These are phyloP conservation scores for Aspergillus leporis DNA, from an alignment of 495 filamentous ascomycete species.

Conservation along the genomic window DNA sequence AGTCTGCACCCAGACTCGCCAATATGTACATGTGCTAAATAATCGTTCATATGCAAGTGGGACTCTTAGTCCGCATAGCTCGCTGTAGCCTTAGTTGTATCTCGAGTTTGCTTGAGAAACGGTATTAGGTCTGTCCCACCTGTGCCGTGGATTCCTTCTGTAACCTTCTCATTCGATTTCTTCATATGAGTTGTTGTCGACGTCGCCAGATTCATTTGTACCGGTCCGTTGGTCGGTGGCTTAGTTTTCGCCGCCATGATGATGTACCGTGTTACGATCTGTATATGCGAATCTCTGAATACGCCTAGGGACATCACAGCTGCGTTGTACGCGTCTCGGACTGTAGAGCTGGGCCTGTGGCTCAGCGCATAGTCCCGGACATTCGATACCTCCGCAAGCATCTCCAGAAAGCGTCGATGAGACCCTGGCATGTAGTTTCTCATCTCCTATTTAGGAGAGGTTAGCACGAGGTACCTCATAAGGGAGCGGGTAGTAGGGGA, in stretches of 20 bases:
- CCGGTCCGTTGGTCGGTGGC: conserved; percentile 15
- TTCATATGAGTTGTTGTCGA: conserved; percentile 29
- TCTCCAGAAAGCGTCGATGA: conserved; percentile 81
- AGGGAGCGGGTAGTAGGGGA: no score
- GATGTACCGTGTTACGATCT: conserved; percentile 93
- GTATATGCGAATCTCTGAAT: conserved; percentile 89
- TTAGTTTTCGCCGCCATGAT: conserved; percentile 53
- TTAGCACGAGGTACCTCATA: background rate
- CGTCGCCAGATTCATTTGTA: conserved; percentile 32
- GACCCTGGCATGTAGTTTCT: conserved; percentile 94
- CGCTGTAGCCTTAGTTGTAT: conserved; percentile 64
- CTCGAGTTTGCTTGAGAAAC: conserved; percentile 87
- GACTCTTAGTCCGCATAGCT: conserved; percentile 22
- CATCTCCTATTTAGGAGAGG: conserved; percentile 66
- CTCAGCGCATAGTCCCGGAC: conserved; percentile 76
- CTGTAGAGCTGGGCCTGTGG: conserved; percentile 54
- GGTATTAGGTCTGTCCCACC: conserved; percentile 89
- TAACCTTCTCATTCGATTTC: conserved; percentile 18
- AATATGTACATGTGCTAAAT: background rate
- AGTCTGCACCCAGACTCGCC: background rate
- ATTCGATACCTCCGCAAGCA: conserved; percentile 72
- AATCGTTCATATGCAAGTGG: background rate
- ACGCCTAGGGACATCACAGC: conserved; percentile 77
- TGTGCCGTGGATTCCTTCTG: conserved; percentile 66
- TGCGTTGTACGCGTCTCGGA: conserved; percentile 81